A percentile compares a stretch with the other conserved stretches of the same genome.
Evolutionary conservation across 1,284 basidiomycete species (phyloP).

Genomic region (Farysia itapuensis): DNA sequence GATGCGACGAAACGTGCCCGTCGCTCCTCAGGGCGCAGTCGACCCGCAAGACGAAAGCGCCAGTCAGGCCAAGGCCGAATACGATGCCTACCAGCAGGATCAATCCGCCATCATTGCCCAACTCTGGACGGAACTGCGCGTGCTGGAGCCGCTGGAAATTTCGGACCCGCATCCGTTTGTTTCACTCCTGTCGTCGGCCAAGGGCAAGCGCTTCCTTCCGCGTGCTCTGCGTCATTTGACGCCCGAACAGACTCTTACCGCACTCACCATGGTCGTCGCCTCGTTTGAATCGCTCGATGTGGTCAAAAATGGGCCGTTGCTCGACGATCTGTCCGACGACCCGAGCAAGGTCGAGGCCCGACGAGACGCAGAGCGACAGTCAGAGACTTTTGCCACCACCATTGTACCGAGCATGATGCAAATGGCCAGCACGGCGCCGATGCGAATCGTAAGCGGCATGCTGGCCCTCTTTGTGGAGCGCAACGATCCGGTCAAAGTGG

Average conservation of each 20-base stretch:
- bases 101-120: constrained; percentile 31
- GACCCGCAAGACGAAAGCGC: constrained; percentile 61
- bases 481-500: constrained; percentile 73
- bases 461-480: constrained; percentile 80
- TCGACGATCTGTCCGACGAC: constrained; percentile 31
- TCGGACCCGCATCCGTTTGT: constrained; percentile 98
- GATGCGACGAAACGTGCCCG: constrained; percentile 75
- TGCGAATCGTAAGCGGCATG: constrained; percentile 83
- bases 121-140: constrained; percentile 79
- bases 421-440: constrained; percentile 74
- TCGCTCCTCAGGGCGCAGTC: constrained; percentile 38
- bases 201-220: constrained; percentile 90
- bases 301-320: constrained; percentile 22
- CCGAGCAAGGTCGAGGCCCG: constrained; percentile 13
- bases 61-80: constrained; percentile 9
- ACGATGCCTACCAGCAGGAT: constrained; percentile 29
- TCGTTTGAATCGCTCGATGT: constrained; percentile 87
- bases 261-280: constrained; percentile 87
- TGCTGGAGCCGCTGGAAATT: constrained; percentile 87
- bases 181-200: constrained; percentile 80
- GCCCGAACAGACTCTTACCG: constrained; percentile 76
- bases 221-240: constrained; percentile 84
- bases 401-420: constrained; percentile 84
- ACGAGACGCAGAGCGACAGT: constrained; percentile 79
- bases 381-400: constrained; percentile 81